A percentile compares a stretch with the other conserved stretches of the same genome.
phyloP scores from a whole-genome alignment of 306 rosid genomes.

The Sphenostylis stenocarpa region DNA sequence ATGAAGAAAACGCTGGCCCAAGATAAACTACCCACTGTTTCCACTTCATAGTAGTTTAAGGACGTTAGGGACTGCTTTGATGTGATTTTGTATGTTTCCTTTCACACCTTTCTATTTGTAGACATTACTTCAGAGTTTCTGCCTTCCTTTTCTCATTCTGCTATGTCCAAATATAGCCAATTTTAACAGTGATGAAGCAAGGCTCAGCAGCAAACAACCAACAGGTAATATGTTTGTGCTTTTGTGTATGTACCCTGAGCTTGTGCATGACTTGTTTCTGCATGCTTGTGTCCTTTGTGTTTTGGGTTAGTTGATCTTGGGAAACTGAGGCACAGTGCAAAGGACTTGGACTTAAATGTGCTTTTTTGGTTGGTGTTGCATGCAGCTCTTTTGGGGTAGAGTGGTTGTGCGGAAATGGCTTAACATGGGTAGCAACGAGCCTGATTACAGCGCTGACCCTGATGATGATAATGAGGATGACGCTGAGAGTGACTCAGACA shows the following conservation, averaged over 20 bases:
- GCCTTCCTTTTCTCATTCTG: conserved; percentile 22
- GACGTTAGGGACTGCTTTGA: background rate
- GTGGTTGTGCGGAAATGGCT: conserved; percentile 84
- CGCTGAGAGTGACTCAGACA: conserved; percentile 51
- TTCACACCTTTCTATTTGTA: background rate
- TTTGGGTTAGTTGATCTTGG: conserved; percentile 29
- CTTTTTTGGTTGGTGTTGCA: conserved; percentile 53
- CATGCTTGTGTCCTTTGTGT: background rate
- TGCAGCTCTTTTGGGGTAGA: conserved; percentile 79
- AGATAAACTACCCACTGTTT: background rate
- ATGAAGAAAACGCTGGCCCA: background rate
- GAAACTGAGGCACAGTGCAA: conserved; percentile 46
- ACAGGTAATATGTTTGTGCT: conserved; percentile 44
- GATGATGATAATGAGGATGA: conserved; percentile 48
- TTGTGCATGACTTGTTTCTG: conserved; percentile 5
- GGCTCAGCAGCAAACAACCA: conserved; percentile 48
- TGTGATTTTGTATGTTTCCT: background rate
- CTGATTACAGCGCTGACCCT: conserved; percentile 73
- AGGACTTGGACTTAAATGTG: conserved; percentile 51
- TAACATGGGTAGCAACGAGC: conserved; percentile 53
- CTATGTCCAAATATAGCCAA: background rate
- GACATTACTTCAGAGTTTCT: background rate
- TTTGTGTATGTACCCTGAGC: background rate
- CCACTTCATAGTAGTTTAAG: background rate
- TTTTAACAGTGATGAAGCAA: conserved; percentile 49